Base-by-base conservation (phyloP, 331 rosid genomes). In the Rosa hybrid region DNA sequence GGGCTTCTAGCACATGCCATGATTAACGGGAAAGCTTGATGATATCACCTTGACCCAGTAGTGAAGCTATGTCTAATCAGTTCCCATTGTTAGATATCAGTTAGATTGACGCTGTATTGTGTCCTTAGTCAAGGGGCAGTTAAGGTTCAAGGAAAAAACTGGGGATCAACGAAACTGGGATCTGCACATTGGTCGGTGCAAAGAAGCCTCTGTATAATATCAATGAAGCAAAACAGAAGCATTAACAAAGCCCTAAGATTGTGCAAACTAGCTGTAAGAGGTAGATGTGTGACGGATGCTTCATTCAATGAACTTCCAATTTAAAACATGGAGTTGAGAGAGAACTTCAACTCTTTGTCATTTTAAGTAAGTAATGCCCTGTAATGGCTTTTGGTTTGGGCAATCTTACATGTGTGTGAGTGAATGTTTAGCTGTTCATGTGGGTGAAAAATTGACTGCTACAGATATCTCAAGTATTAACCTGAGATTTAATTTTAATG, bases 41-140 rank as follows among this genome's bases (percentile, higher is more conserved):
- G 0, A 4, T 71, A 70, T 8, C 59, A 51, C 49, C 50, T 27
- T 56, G 77, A 18, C 72, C 41, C 48, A 42, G 4, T 77, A 42
- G 7, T 77, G 51, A 77, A 48, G 16, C 63, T 63, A n/a, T 38
- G 63, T 64, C 64, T 12, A 1, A 34, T 77, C 73, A 4, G 74
- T 67, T 38, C 10, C 17, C 63, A 13, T 56, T 18, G 42, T 68
- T 68, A 20, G 27, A 39, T 45, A 42, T 8, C 42, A 27, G 50
- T 69, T 81, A 30, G 25, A 62, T 62, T 77, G 74, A 59, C 67
- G 57, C 65, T 8, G 17, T 20, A 59, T n/a, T 10, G 50, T 67
- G 79, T 75, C 75, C 56, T 67, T 16, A 45, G 70, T 78, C 73
- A 53, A 81, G 21, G 78, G 76, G 9, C 68, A 49, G 39, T 21